Evolutionary conservation across 2,329 filamentous ascomycete species (phyloP).

Genomic region (Helminthosporium solani): DNA sequence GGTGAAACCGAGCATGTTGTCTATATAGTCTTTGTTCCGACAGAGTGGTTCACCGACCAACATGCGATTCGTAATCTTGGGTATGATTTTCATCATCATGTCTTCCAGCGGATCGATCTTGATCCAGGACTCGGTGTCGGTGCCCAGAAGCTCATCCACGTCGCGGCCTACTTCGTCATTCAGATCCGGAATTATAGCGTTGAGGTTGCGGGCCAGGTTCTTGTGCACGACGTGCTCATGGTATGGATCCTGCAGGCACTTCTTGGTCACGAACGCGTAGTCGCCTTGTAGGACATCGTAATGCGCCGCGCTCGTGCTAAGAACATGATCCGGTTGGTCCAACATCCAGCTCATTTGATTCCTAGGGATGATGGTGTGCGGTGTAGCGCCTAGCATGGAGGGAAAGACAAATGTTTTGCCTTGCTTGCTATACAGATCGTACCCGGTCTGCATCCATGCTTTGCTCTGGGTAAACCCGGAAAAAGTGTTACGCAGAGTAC

Average conservation of each 20-base stretch:
- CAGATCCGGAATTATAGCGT: conserved; percentile 40
- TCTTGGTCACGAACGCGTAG: conserved; percentile 41
- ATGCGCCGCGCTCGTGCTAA: conserved; percentile 40
- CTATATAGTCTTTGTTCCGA: conserved; percentile 50
- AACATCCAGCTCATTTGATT: conserved; percentile 45
- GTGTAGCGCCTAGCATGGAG: conserved; percentile 20
- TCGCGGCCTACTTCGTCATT: conserved; percentile 40
- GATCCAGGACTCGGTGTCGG: neutral
- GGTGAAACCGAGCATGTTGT: conserved; percentile 53
- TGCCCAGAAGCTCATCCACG: conserved; percentile 32
- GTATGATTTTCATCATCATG: conserved; percentile 42
- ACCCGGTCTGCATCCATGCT: conserved; percentile 24
- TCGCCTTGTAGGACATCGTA: conserved; percentile 43
- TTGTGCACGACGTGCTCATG: conserved; percentile 47
- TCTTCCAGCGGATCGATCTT: conserved; percentile 20
- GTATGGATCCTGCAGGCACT: conserved; percentile 41
- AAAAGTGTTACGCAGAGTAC: conserved; percentile 18
- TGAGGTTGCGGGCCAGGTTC: conserved; percentile 43
- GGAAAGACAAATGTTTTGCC: conserved; percentile 30
- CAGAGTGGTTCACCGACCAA: conserved; percentile 49
- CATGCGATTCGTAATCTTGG: conserved; percentile 47
- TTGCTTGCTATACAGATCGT: conserved; percentile 26
- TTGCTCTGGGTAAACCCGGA: conserved; percentile 22
- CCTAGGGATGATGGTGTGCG: conserved; percentile 38
- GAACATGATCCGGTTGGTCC: conserved; percentile 45